phyloP scores from a whole-genome alignment of 331 rosid species.

The Phaseolus coccineus region DNA sequence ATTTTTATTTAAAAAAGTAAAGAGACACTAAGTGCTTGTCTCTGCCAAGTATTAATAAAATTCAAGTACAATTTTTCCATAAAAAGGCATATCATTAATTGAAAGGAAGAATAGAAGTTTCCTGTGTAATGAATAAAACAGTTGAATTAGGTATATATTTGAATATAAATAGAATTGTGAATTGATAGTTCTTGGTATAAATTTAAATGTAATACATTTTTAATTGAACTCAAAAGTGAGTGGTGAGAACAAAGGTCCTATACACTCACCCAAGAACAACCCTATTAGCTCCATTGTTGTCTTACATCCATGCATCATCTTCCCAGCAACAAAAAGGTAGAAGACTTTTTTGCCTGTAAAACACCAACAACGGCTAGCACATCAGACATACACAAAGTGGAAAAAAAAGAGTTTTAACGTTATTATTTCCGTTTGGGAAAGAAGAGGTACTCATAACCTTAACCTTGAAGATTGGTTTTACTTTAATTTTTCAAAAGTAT shows the following conservation, averaged over 20 bases:
- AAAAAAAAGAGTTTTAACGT: not conserved
- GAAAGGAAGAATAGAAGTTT: not conserved
- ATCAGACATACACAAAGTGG: not conserved
- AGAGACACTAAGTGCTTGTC: too few relatives aligned
- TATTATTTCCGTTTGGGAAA: slow-evolving; percentile 31
- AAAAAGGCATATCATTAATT: not conserved
- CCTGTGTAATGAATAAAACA: not conserved
- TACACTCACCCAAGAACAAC: too few relatives aligned
- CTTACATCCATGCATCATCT: not conserved
- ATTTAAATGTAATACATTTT: not conserved
- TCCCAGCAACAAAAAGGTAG: not conserved
- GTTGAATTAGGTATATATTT: not conserved
- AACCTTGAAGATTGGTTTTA: slow-evolving; percentile 9
- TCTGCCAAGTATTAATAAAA: not conserved
- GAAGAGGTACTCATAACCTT: not conserved
- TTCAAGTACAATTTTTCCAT: not conserved
- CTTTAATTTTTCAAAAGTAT: not conserved
- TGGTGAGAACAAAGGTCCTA: too few relatives aligned
- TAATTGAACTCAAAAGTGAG: not conserved
- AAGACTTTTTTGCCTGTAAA: not conserved
- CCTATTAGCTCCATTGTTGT: too few relatives aligned
- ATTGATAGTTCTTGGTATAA: not conserved
- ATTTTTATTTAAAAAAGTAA: too few relatives aligned
- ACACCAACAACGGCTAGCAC: slow-evolving; percentile 40
- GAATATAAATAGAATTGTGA: slow-evolving; percentile 2